Percentiles rank a stretch among this genome's conserved stretches.
Conservation (phyloP, 371 early-diverging fungal genomes). For the Mucor lusitanicus region DNA sequence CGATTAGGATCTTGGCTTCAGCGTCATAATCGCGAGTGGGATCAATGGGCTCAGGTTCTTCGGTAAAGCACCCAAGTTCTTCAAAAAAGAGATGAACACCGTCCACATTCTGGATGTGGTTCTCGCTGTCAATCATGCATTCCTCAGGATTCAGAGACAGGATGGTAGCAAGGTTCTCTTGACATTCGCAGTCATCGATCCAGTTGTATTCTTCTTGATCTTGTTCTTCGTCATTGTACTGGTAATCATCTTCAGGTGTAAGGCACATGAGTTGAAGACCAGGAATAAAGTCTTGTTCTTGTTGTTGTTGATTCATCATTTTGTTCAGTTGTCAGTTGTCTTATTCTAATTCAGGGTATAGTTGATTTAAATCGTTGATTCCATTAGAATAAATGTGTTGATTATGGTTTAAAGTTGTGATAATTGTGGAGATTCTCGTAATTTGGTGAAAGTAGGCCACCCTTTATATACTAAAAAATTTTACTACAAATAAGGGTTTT, state of each 20-base stretch:
- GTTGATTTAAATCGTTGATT: background rate
- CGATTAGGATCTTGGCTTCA: constrained; percentile 23
- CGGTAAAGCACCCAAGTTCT: constrained; percentile 34
- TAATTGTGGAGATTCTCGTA: background rate
- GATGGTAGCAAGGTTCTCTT: constrained; percentile 35
- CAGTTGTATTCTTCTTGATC: constrained; percentile 13
- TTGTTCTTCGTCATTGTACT: constrained; percentile 8
- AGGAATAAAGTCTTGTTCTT: constrained; percentile 2
- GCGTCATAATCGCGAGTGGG: constrained; percentile 38
- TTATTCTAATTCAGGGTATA: background rate
- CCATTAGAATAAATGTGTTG: background rate
- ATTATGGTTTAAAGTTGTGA: background rate
- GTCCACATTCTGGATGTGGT: constrained; percentile 26
- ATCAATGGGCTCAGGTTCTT: constrained; percentile 43
- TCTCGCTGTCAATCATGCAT: constrained; percentile 23
- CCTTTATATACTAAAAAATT: constrained; percentile 4
- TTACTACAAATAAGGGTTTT: background rate
- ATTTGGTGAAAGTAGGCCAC: background rate
- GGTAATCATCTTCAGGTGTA: constrained; percentile 26
- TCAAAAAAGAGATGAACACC: constrained; percentile 30
- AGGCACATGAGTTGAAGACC: constrained; percentile 18
- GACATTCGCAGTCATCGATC: constrained; percentile 36
- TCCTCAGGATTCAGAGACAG: constrained; percentile 29
- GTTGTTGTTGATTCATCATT: background rate
- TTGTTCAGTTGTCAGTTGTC: background rate